Evolutionary conservation across 2,329 filamentous ascomycete species (phyloP), one percentile per base, ranked within the genome.

Genomic region (Myriosclerotinia duriaeana): DNA sequence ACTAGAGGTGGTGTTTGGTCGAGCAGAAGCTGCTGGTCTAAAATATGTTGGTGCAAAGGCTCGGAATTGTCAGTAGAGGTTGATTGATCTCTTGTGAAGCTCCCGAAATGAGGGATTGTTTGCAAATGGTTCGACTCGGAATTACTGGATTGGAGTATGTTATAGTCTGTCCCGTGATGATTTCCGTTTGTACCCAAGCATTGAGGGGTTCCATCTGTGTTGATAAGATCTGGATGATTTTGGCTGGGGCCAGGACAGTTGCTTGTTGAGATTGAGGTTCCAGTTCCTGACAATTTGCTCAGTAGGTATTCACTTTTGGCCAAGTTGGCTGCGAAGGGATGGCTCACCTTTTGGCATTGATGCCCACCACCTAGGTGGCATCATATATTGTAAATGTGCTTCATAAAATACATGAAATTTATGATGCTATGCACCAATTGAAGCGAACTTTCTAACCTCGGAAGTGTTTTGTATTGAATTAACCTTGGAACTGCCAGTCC

Each of bases 1-100:
- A 36, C 42, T 26, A 9, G 11, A 5, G 60, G 26, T 15, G 8
- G 9, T 26, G 26, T 30, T 26, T 59, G 42, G 22, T 59, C 17
- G 11, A 65, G 36, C 15, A 30, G 17, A 36, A 52, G 53, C 44
- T 64, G 53, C 9, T n/a, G 53, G 9, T n/a, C 53, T 20, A 48
- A 9, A n/a, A 52, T 3, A 42, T 50, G 40, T 36, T 48, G 50
- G 15, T 17, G 20, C 14, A 54, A 22, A 11, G 36, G 15, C 52
- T 59, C 34, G 17, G 44, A 26, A 48, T 34, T 26, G 30, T 15
- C 42, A 15, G 34, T 38, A 5, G 42, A 53, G 34, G 6, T 42
- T 17, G 48, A 42, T 53, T 34, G 46, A 42, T 26, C 48, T 7
- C 48, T 63, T 36, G 12, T 54, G 15, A 50, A n/a, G 34, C 36